Evolutionary conservation across 495 filamentous ascomycete genomes (phyloP).

Genomic region (Penicillium longicatenatum): DNA sequence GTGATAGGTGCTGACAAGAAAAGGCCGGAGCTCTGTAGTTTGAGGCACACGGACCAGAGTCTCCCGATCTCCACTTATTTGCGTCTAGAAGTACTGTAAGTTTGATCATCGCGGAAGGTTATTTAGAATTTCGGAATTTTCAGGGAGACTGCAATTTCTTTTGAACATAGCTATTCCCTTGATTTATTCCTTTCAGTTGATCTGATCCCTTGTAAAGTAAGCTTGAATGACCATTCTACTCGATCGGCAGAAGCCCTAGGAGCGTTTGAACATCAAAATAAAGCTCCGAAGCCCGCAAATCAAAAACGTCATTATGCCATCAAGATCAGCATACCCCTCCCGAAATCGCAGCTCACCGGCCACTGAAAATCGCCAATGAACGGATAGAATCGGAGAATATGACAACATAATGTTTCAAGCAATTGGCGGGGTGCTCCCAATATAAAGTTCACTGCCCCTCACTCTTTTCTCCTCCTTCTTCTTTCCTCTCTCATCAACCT

Average conservation of each 20-base stretch:
- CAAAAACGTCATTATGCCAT: slow-evolving; percentile 22
- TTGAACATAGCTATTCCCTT: background rate
- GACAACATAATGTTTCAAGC: slow-evolving; percentile 4
- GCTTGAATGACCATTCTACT: background rate
- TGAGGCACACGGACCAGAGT: slow-evolving; percentile 8
- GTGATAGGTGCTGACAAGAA: background rate
- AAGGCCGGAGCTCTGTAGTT: background rate
- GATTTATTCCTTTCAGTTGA: background rate
- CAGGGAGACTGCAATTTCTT: background rate
- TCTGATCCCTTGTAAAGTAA: background rate
- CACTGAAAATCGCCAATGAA: slow-evolving; percentile 1
- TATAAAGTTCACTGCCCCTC: slow-evolving; percentile 27
- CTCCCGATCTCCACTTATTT: slow-evolving; percentile 8
- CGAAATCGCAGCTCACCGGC: slow-evolving; percentile 21
- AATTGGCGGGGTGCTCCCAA: slow-evolving; percentile 17
- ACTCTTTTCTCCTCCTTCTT: slow-evolving; percentile 6
- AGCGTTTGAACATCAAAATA: background rate
- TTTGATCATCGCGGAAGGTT: background rate
- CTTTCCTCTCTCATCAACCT: background rate
- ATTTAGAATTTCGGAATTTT: background rate
- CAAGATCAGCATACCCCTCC: slow-evolving; percentile 17
- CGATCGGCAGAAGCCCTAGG: background rate
- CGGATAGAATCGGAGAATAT: slow-evolving; percentile 29
- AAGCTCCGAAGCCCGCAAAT: slow-evolving; percentile 7
- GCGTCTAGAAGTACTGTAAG: slow-evolving; percentile 1